These are phyloP conservation scores for Penicillium subrubescens DNA, from an alignment of 495 filamentous ascomycete genomes.

Conservation along the genomic window DNA sequence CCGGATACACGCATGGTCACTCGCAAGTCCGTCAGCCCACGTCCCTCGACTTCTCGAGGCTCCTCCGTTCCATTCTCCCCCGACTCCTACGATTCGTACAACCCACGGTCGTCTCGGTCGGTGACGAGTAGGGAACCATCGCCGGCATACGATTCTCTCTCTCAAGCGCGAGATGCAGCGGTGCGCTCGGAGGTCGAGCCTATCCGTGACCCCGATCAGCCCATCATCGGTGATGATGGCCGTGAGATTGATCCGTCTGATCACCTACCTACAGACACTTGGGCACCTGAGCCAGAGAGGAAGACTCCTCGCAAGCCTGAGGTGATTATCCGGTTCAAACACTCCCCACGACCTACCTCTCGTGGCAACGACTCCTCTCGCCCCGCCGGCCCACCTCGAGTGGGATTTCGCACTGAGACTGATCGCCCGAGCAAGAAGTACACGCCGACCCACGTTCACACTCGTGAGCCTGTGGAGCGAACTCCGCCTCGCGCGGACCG, in stretches of 20 bases:
- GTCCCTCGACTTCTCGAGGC: slow-evolving; percentile 57
- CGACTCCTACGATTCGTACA: slow-evolving; percentile 65
- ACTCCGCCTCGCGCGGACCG: slow-evolving; percentile 28
- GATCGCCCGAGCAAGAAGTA: slow-evolving; percentile 22
- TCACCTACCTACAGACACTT: slow-evolving; percentile 85
- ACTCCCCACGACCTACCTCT: slow-evolving; percentile 39
- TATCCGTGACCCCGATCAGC: slow-evolving; percentile 37
- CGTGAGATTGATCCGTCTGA: slow-evolving; percentile 90
- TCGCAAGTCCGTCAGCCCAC: slow-evolving; percentile 76
- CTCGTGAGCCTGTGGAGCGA: slow-evolving; percentile 19
- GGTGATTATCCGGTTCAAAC: slow-evolving; percentile 55
- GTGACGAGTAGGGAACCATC: slow-evolving; percentile 33
- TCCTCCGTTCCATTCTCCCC: slow-evolving; percentile 83
- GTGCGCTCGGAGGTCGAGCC: slow-evolving; percentile 39
- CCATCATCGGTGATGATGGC: slow-evolving; percentile 81
- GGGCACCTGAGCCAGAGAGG: slow-evolving; percentile 90
- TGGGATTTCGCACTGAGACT: slow-evolving; percentile 24
- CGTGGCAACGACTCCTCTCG: slow-evolving; percentile 25
- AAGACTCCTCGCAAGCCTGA: slow-evolving; percentile 65
- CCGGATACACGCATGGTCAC: slow-evolving; percentile 62
- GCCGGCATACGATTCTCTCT: slow-evolving; percentile 46
- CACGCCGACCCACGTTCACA: slow-evolving; percentile 23
- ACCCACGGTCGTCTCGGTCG: slow-evolving; percentile 43
- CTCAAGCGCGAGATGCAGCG: slow-evolving; percentile 42
- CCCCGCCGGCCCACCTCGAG: slow-evolving; percentile 21